Evolutionary conservation across 2,329 filamentous ascomycete genomes (phyloP), one percentile per base, ranked within the genome.

Genomic region (Aspergillus transmontanensis): DNA sequence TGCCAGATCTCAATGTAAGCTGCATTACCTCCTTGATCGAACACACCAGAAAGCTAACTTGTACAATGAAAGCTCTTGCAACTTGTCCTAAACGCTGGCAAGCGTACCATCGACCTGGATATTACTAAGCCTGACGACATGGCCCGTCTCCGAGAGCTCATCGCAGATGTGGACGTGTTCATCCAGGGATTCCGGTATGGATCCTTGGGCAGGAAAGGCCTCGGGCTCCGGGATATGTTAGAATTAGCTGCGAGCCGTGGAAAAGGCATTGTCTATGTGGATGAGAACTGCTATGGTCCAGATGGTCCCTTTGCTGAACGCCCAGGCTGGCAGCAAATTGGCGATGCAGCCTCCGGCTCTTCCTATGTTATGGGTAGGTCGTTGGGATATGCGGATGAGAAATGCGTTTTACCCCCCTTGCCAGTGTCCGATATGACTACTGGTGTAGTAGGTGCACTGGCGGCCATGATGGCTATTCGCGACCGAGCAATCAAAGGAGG

Each of bases 321-420:
- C 0, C 80, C 80, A 1, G 83, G 83, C 4, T 86, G 83, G 82
- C 82, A 84, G 72, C 82, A 85, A 68, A 82, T 85, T 58, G 81
- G 79, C 48, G 80, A 83, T 76, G 81, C 67, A 5, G 79, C 76
- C 32, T 73, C 75, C 2, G 78, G 79, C 1, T 74, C 73, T n/a
- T 79, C 76, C 1, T 77, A 76, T 45, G 68, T 77, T 6, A 78
- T 72, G 23, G 80, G 77, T 3, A 70, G 70, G 36, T 72, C 77
- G 1, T 69, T 79, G 28, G 74, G 73, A 4, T 63, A 60, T 30
- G 54, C 58, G 3, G 64, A 67, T 11, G 67, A 64, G 3, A 66
- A 56, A 12, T 66, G 69, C 57, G 62, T 70, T 19, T 61, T 72
- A 3, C 69, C 67, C 0, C 66, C 66, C 14, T 50, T 71, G 26